Evolutionary conservation across 1,284 basidiomycete species (phyloP).

Genomic region (Porodaedalea pini): DNA sequence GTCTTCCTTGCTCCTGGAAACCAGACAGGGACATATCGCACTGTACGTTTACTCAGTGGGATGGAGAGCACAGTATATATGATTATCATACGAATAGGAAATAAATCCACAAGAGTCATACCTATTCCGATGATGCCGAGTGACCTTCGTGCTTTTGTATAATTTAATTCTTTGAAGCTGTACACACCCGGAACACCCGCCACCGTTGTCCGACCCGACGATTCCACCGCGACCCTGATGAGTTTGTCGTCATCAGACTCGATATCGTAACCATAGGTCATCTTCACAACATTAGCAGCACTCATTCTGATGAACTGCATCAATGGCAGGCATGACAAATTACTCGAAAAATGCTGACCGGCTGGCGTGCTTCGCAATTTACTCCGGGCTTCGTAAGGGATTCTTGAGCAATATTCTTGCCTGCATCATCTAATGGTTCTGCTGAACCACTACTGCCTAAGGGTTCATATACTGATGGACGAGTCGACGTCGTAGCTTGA

Average conservation of each 20-base stretch:
- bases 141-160: too few species aligned
- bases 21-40: conserved; percentile 28
- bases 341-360: conserved; percentile 30
- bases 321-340: too few species aligned
- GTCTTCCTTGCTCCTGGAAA: conserved; percentile 29
- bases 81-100: conserved; percentile 23
- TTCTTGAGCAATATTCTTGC: conserved; percentile 29
- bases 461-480: conserved; percentile 31
- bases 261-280: conserved; percentile 10
- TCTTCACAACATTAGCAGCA: background rate
- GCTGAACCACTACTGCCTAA: conserved; percentile 26
- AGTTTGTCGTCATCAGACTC: conserved; percentile 31
- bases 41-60: background rate
- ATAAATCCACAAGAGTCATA: conserved; percentile 27
- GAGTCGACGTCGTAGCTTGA: conserved; percentile 33
- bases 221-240: conserved; percentile 21
- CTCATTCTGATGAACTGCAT: background rate
- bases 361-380: conserved; percentile 27
- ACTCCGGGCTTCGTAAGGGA: conserved; percentile 28
- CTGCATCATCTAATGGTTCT: conserved; percentile 30
- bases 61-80: background rate
- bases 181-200: conserved; percentile 19
- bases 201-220: too few species aligned
- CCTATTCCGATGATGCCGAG: too few species aligned
- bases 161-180: too few species aligned